Base-by-base conservation (phyloP, 768 basidiomycete genomes). In the Rhizopogon vulgaris region DNA sequence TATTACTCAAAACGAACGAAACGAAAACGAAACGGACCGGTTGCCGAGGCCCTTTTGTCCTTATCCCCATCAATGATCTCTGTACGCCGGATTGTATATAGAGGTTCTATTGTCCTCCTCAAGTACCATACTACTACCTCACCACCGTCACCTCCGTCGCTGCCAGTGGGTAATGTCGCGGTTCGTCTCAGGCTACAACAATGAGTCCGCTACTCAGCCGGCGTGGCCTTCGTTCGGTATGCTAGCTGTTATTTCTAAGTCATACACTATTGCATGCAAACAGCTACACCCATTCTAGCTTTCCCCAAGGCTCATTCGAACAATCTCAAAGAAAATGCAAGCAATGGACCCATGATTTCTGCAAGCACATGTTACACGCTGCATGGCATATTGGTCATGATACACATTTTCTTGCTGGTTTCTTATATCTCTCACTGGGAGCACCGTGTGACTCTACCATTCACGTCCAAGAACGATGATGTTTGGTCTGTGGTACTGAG, bases 331-430 rank as follows among this genome's bases (percentile, higher is more conserved):
- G 12, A 11, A 18, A 30, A 32, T 30, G 12, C 6, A 45, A 7
- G 4, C 12, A 4, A 45, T 45, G 18, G 8, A 45, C 32, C 11
- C 4, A 11, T 10, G 32, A 32, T 32, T 32, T 32, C 18, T 9
- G 12, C 28, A 18, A 1, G 17, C 17, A 22, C 30, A 15, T 53
- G 55, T 41, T 49, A 53, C 34, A 17, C 8, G 1, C 12, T 56
- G 28, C 55, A 56, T 38, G 32, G 17, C 47, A 15, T 41, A 7
- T 45, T 60, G 7, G 41, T 60, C 10, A 5, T 36, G 25, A 41
- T 60, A 14, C 54, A 60, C 27, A 12, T 56, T 5, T 4, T 45
- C 3, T 18, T 45, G 18, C 18, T 22, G 14, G 22, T 45, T 4
- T 22, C 3, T 32, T 45, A 45, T 49, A 45, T 45, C 8, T 25